phyloP scores from a whole-genome alignment of 2,329 filamentous ascomycete species.

The Verticillium albo-atrum region DNA sequence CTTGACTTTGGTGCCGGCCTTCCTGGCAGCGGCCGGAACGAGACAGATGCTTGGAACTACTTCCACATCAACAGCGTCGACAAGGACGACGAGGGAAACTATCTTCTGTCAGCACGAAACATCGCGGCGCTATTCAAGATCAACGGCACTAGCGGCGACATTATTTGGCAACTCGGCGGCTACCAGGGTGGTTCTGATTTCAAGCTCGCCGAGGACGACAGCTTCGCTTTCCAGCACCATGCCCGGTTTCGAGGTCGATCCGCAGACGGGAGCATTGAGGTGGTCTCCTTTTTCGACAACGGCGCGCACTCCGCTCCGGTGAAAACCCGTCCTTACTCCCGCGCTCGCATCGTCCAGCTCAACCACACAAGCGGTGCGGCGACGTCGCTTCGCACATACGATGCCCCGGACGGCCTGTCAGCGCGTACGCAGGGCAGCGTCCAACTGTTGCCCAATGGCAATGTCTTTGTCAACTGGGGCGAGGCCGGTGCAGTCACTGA shows the following conservation, averaged over 20 bases:
- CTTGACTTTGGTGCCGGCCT: neutral
- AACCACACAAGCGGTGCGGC: slow-evolving; percentile 9
- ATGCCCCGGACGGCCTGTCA: slow-evolving; percentile 7
- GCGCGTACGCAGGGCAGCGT: slow-evolving; percentile 17
- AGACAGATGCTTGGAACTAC: slow-evolving; percentile 41
- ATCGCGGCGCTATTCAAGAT: slow-evolving; percentile 41
- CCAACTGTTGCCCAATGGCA: slow-evolving; percentile 30
- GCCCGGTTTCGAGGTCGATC: slow-evolving; percentile 35
- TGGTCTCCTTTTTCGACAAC: slow-evolving; percentile 51
- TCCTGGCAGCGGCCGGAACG: slow-evolving; percentile 14
- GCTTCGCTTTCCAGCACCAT: slow-evolving; percentile 48
- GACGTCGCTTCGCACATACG: slow-evolving; percentile 5
- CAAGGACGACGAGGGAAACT: slow-evolving; percentile 45
- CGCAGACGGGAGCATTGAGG: slow-evolving; percentile 39
- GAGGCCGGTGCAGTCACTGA: slow-evolving; percentile 45
- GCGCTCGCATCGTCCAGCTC: slow-evolving; percentile 10
- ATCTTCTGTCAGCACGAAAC: slow-evolving; percentile 47
- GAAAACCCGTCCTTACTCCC: slow-evolving; percentile 5
- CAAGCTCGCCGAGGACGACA: slow-evolving; percentile 25
- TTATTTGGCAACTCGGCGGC: slow-evolving; percentile 51
- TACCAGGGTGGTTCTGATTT: slow-evolving; percentile 38
- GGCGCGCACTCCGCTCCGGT: slow-evolving; percentile 19
- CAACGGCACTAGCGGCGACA: slow-evolving; percentile 38
- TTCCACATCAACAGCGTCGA: slow-evolving; percentile 55
- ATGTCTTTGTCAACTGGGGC: slow-evolving; percentile 44